Base-by-base conservation (phyloP, 352 stramenopile genomes). In the Phytophthora uliginosa region DNA sequence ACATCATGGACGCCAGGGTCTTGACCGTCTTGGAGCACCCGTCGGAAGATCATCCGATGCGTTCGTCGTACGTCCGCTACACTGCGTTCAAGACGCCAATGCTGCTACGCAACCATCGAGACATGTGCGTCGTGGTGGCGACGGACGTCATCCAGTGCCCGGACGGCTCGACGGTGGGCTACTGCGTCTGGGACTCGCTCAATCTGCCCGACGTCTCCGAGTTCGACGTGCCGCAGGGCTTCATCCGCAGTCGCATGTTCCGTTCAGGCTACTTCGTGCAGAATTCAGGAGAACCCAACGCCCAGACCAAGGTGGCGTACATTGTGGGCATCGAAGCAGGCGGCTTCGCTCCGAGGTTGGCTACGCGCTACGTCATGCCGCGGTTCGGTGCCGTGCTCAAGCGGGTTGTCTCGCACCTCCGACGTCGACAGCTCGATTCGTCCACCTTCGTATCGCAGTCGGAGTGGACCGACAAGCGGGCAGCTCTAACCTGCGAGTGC, bases 161-260 rank as follows among this genome's bases (percentile, higher is more conserved):
- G 9, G 70, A 83, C 15, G 76, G 78, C 3, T 83, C 78, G 0
- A 83, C 73, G 1, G 45, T 83, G 45, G 78, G 76, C 31, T 85
- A 85, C 55, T 85, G 78, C 45, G 76, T 85, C 20, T 85, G 76
- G 76, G 78, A 83, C 55, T 83, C 78, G 45, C 76, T 85, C 31
- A 73, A 77, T 45, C 54, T 82, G n/a, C 71, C 76, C 4, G 67
- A 82, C 12, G 55, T 79, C 38, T 77, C 73, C 0, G 63, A 66
- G 38, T 79, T 79, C 58, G 77, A 84, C 54, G 71, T 84, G 22
- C 77, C 77, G 26, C 69, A 71, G 40, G 74, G 71, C 8, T 79
- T 81, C 54, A 78, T 75, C 24, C 77, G 73, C 59, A 81, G 69
- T 53, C 73, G 73, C 45, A 81, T 81, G 73, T 77, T 77, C 51